Evolutionary conservation across 257 asterid genomes (phyloP), one percentile per base, ranked within the genome.

Genomic region (Nemophila menziesii): DNA sequence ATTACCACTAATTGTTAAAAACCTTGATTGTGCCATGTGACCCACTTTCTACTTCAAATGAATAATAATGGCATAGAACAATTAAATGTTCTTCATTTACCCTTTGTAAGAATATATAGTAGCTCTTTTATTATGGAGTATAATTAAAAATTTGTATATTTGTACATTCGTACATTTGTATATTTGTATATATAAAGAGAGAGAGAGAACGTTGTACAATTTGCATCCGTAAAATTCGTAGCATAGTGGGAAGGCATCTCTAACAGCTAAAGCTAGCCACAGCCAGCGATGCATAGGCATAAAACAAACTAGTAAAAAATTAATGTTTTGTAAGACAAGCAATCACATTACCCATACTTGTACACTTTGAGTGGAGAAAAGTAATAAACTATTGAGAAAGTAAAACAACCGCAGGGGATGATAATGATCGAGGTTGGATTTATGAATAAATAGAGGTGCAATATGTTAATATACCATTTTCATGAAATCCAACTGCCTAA

Each of bases 201-300:
- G 13, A 29, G n/a, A 27, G 52, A 47, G 51, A 45, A 51, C 15
- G n/a, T 18, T 14, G 16, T 19, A 45, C 27, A 11, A 49, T 44
- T 51, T 2, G 43, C 48, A 62, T 52, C 58, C 67, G 76, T 72
- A 69, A 72, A 75, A 53, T 46, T 45, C 57, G 66, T 52, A 51
- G 57, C 65, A 50, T 51, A 51, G 69, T 69, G 76, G 78, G 60
- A 64, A 66, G 57, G 90, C 80, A 78, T 73, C 82, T 77, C 42
- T 52, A 20, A 65, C 80, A 69, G 78, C 77, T 58, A 68, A 21
- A 46, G 69, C 67, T 65, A 64, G 66, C 73, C 67, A 61, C 56
- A 52, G 64, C 79, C 86, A 76, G 83, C 92, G 54, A 65, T 64
- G 80, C 92, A 65, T 38, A 50, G 15, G 56, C 65, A 59, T 43